phyloP scores from a whole-genome alignment of 345 rosid species.

The Isatis tinctoria region DNA sequence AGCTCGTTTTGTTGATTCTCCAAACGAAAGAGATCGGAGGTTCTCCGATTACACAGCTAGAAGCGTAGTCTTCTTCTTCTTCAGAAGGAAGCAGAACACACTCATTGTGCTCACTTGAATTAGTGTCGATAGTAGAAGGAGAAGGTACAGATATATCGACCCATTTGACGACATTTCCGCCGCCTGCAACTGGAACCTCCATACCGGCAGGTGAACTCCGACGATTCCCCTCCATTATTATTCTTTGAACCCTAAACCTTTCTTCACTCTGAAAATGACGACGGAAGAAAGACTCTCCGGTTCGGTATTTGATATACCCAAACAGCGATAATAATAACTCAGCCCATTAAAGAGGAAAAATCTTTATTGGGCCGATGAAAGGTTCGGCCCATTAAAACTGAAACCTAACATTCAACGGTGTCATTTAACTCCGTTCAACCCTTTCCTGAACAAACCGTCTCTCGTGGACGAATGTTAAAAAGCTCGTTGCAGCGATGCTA shows the following conservation, averaged over 20 bases:
- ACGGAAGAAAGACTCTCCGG: background rate
- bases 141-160: constrained; percentile 51
- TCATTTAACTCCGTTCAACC: background rate
- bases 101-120: constrained; percentile 18
- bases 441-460: background rate
- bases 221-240: constrained; percentile 23
- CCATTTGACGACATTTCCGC: constrained; percentile 66
- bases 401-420: constrained; percentile 31
- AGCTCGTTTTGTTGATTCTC: constrained; percentile 49
- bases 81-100: constrained; percentile 37
- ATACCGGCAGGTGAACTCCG: constrained; percentile 42
- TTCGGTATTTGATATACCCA: background rate
- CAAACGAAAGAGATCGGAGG: constrained; percentile 46
- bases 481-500: background rate
- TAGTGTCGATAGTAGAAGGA: background rate
- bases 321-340: too few relatives aligned
- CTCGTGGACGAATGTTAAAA: background rate
- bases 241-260: constrained; percentile 34
- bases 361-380: constrained; percentile 9
- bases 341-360: background rate
- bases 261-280: background rate
- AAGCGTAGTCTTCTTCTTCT: constrained; percentile 64
- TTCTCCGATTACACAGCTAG: constrained; percentile 44
- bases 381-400: constrained; percentile 7
- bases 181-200: constrained; percentile 71